These are phyloP conservation scores for Ricinus communis DNA, from an alignment of 345 rosid genomes.

Conservation along the genomic window DNA sequence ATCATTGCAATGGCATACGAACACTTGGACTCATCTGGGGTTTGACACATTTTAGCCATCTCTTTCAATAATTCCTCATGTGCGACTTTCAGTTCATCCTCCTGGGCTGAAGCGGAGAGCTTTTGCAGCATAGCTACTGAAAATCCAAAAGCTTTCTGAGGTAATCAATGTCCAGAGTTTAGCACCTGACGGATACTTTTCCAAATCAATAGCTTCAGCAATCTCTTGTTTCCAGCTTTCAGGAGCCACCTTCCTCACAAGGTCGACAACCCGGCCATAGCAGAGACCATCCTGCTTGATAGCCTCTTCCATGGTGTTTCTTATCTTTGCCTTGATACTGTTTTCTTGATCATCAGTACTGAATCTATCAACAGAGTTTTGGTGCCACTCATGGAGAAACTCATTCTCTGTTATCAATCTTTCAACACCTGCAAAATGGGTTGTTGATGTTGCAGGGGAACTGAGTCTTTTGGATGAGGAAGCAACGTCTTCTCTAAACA, in stretches of 20 bases:
- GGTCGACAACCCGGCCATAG: constrained; percentile 62
- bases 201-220: constrained; percentile 65
- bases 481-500: too few relatives aligned
- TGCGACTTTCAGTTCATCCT: constrained; percentile 52
- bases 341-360: constrained; percentile 38
- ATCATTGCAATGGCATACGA: constrained; percentile 60
- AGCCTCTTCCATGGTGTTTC: constrained; percentile 76
- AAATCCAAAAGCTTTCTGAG: constrained; percentile 74
- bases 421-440: too few relatives aligned
- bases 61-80: constrained; percentile 58
- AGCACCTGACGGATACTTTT: constrained; percentile 73
- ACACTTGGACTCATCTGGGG: constrained; percentile 39
- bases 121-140: constrained; percentile 66
- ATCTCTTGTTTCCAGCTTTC: constrained; percentile 78
- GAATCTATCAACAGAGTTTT: constrained; percentile 43
- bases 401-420: constrained; percentile 52
- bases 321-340: constrained; percentile 58
- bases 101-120: constrained; percentile 74
- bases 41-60: constrained; percentile 55
- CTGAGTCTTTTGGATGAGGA: too few relatives aligned
- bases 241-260: constrained; percentile 86
- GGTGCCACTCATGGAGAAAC: constrained; percentile 52
- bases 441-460: too few relatives aligned
- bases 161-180: constrained; percentile 60
- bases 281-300: constrained; percentile 53